phyloP scores from a whole-genome alignment of 106 monocot genomes.

The Alisma plantagoaquatica region DNA sequence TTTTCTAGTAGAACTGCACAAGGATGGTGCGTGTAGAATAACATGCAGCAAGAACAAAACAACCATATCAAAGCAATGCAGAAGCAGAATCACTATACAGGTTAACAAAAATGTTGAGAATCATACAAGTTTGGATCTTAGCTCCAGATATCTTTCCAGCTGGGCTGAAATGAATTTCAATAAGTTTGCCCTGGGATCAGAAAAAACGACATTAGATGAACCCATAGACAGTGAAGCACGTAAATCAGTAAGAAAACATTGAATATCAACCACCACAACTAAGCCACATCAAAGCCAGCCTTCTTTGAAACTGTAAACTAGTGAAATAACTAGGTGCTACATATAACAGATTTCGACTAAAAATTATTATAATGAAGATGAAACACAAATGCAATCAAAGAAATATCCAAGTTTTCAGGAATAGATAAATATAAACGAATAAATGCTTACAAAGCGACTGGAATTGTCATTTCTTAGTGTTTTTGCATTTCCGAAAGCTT shows the following conservation, averaged over 20 bases:
- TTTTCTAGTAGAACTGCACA: constrained; percentile 92
- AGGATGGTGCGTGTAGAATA: neutral
- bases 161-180: constrained; percentile 92
- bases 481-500: constrained; percentile 98
- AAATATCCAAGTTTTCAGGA: neutral
- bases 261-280: neutral
- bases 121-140: constrained; percentile 94
- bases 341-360: neutral
- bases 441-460: constrained; percentile 86
- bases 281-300: neutral
- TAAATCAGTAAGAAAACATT: neutral
- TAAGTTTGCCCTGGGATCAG: constrained; percentile 76
- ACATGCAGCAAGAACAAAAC: constrained; percentile 16
- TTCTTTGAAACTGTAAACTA: neutral
- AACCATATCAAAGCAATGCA: constrained; percentile 3
- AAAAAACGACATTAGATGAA: neutral
- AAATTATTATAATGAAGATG: neutral
- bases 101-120: neutral
- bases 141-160: constrained; percentile 96
- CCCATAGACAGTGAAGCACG: neutral
- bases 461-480: constrained; percentile 94
- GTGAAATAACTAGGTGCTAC: neutral
- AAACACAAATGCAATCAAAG: neutral
- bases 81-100: constrained; percentile 2
- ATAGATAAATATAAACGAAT: neutral